Conservation (phyloP, 1,284 basidiomycete species). For the Abortiporus biennis region DNA sequence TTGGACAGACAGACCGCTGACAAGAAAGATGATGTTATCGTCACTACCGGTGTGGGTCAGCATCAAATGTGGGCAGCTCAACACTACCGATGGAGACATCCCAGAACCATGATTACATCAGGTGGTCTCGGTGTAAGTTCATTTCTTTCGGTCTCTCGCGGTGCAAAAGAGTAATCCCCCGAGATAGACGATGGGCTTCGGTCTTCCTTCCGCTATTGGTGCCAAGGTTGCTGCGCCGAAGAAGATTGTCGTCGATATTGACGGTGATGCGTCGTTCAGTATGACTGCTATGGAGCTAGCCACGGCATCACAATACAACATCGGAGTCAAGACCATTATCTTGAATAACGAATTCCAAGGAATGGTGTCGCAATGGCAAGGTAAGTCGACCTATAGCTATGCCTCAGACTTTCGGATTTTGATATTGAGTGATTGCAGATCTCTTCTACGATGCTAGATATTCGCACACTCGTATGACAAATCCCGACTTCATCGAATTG, state of each 20-base stretch:
- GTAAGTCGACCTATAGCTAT: no score
- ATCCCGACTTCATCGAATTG: slow-evolving; percentile 90
- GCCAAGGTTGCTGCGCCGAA: slow-evolving; percentile 95
- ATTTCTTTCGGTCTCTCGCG: slow-evolving; percentile 6
- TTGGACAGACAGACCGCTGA: slow-evolving; percentile 67
- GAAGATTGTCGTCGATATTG: slow-evolving; percentile 93
- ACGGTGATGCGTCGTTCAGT: slow-evolving; percentile 96
- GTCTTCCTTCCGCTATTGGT: slow-evolving; percentile 90
- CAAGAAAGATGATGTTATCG: slow-evolving; percentile 83
- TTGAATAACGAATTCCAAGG: slow-evolving; percentile 96
- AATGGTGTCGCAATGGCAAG: slow-evolving; percentile 99
- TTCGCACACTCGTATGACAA: slow-evolving; percentile 91
- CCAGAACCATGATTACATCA: slow-evolving; percentile 90
- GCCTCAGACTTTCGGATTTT: slow-evolving; percentile 5
- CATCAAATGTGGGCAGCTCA: slow-evolving; percentile 99
- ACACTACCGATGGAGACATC: slow-evolving; percentile 86
- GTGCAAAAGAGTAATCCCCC: no score
- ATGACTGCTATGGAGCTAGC: slow-evolving; percentile 99
- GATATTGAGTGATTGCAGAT: slow-evolving; percentile 52
- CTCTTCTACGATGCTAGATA: slow-evolving; percentile 94
- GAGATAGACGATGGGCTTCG: slow-evolving; percentile 95
- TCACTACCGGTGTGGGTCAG: slow-evolving; percentile 95
- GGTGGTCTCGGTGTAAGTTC: slow-evolving; percentile 86
- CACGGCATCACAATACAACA: slow-evolving; percentile 86
- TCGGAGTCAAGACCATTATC: slow-evolving; percentile 91